Evolutionary conservation across 345 rosid species (phyloP), one percentile per base, ranked within the genome.

Genomic region (Pistacia integerrima): DNA sequence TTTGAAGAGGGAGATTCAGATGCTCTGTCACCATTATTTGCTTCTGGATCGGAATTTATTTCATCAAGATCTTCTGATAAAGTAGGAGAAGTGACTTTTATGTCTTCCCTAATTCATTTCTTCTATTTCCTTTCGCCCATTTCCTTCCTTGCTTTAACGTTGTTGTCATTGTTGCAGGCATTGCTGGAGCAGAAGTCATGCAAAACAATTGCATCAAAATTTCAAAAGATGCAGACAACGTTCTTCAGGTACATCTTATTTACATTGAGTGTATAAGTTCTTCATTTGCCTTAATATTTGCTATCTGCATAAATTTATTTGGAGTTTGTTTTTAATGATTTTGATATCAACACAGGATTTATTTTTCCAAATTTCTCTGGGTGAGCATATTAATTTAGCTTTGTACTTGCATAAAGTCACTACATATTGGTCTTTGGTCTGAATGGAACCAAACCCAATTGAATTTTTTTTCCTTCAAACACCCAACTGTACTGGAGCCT

Each of bases 1-100:
- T 46, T 87, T 61, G 94, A 92, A 84, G 93, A 83, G 74, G 94
- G 95, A 46, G 80, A 80, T 87, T 77, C 90, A 64, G 73, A 72
- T 28, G 85, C 82, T 18, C 77, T 90, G 58, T 73, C 60, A 67
- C 68, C 80, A 22, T 56, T 81, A 25, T 69, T 86, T 59, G 60
- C 58, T 76, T 74, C 73, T 73, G 71, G 74, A 64, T 76, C 52
- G 44, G 71, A 70, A 60, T 44, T 82, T 7, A 73, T 69, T 51
- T 71, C 71, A 69, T 77, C 71, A 48, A 44, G 69, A 70, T 81
- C 69, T 78, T 33, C 72, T 61, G 73, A 55, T 69, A 46, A 71
- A 49, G 78, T 58, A 20, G 74, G 69, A 51, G 78, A 84, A 89
- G 93, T 85, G 72, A 46, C 12, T 64, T 30, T 55, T 62, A 8